Evolutionary conservation across 2,329 filamentous ascomycete species (phyloP), one percentile per base, ranked within the genome.

Genomic region (Exophiala alcalophila): DNA sequence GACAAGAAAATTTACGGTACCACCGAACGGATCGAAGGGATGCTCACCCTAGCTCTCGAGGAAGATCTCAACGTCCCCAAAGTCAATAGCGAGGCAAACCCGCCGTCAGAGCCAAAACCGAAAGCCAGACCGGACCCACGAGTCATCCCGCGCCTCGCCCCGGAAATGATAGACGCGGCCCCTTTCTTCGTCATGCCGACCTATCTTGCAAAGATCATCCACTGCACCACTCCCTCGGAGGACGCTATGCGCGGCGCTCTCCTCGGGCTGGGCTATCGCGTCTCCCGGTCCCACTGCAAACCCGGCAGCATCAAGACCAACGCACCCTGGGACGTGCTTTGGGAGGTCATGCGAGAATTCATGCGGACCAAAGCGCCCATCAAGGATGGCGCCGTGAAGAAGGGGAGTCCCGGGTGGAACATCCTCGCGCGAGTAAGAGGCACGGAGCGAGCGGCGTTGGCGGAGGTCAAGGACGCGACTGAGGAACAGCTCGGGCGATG

Each of bases 281-380:
- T 85, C 3, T 86, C 86, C 1, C 80, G 91, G 57, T 94, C 86
- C 56, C 92, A 98, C 64, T 88, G 88, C 57, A 88, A 89, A 54
- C 77, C 87, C 0, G 91, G 90, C 18, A 92, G 86, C 58, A 81
- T 97, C 65, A 94, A 94, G 69, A 97, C 92, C 0, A 81, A 97
- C 65, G 92, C 92, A 10, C 86, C 90, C 0, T 98, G 89, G 89
- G 73, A 73, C 4, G 81, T 87, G 0, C 77, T 98, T 33, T 97
- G 92, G 90, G 85, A 94, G 61, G 72, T 97, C 19, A 92, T 97
- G 80, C 77, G 86, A 18, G 89, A 95, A 65, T 98, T 89, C 88
- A 79, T 86, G 10, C 78, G 83, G 16, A 88, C 94, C 61, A 85
- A 83, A 57, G 74, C 78, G 0, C 89, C 90, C 0, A 73, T 94